Evolutionary conservation across 2,329 filamentous ascomycete species (phyloP).

Genomic region (Fusarium fracticaudum): DNA sequence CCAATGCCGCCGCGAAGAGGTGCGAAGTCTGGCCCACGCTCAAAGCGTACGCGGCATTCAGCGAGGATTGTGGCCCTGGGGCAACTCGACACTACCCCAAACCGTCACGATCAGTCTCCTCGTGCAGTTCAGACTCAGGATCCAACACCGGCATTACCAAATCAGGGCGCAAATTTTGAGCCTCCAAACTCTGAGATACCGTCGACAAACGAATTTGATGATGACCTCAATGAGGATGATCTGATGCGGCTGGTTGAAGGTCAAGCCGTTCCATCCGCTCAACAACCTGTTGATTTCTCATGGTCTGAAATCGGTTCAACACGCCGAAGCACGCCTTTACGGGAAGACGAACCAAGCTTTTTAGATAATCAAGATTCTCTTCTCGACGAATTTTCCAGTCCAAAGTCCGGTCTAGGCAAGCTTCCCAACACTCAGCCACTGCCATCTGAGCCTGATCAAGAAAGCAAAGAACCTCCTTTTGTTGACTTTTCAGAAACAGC

Average conservation of each 20-base stretch:
- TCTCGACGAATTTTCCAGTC: slow-evolving; percentile 43
- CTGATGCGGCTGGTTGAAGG: slow-evolving; percentile 24
- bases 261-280: neutral
- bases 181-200: neutral
- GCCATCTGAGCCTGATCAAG: neutral
- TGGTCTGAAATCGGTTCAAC: slow-evolving; percentile 46
- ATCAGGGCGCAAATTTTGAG: neutral
- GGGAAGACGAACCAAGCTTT: slow-evolving; percentile 19
- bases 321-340: slow-evolving; percentile 45
- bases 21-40: slow-evolving; percentile 24
- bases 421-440: slow-evolving; percentile 49
- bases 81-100: slow-evolving; percentile 48
- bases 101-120: slow-evolving; percentile 35
- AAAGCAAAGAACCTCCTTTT: neutral
- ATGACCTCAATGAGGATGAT: slow-evolving; percentile 40
- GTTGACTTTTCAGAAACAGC: slow-evolving; percentile 51
- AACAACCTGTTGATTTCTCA: slow-evolving; percentile 20
- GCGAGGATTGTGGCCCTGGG: slow-evolving; percentile 33
- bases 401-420: slow-evolving; percentile 25
- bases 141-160: neutral
- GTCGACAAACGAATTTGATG: slow-evolving; percentile 29
- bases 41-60: slow-evolving; percentile 19
- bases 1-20: slow-evolving; percentile 34
- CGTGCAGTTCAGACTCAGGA: neutral
- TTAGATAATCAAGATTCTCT: slow-evolving; percentile 38